Percentiles rank a stretch among this genome's conserved stretches.
Conservation (phyloP, 495 filamentous ascomycete genomes). For the Penicillium subrubescens region DNA sequence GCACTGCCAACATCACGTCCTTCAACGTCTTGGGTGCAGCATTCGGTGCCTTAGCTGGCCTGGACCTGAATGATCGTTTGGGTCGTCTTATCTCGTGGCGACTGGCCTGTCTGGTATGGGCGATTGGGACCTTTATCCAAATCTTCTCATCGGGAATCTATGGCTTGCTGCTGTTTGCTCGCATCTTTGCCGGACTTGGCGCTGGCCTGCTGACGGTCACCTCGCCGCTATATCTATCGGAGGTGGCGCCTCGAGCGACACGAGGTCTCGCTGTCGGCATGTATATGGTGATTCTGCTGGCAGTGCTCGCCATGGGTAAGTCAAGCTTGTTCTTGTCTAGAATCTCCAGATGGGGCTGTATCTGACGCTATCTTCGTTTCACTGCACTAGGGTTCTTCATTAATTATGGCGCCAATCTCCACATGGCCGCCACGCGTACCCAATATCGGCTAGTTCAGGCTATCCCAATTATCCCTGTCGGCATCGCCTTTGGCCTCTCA, state of each 20-base stretch:
- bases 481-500: constrained; percentile 39
- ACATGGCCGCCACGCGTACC: constrained; percentile 40
- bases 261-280: constrained; percentile 53
- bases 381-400: constrained; percentile 46
- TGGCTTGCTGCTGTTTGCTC: constrained; percentile 47
- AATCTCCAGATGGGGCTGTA: neutral
- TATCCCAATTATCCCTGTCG: constrained; percentile 45
- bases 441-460: constrained; percentile 50
- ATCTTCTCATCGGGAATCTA: constrained; percentile 47
- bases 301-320: constrained; percentile 43
- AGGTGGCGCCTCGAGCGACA: constrained; percentile 51
- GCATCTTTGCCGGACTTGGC: constrained; percentile 49
- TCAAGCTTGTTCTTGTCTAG: neutral
- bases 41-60: constrained; percentile 41
- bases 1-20: constrained; percentile 49
- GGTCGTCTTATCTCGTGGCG: constrained; percentile 45
- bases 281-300: constrained; percentile 51
- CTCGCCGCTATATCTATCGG: constrained; percentile 53
- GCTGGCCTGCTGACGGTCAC: constrained; percentile 52
- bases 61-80: constrained; percentile 46
- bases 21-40: constrained; percentile 49
- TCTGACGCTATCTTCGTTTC: constrained; percentile 2
- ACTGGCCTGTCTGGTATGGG: constrained; percentile 43
- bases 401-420: constrained; percentile 46
- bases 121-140: constrained; percentile 44